A percentile compares a stretch with the other conserved stretches of the same genome.
phyloP scores from a whole-genome alignment of 2,329 filamentous ascomycete genomes.

The Ophiostoma angusticollis region DNA sequence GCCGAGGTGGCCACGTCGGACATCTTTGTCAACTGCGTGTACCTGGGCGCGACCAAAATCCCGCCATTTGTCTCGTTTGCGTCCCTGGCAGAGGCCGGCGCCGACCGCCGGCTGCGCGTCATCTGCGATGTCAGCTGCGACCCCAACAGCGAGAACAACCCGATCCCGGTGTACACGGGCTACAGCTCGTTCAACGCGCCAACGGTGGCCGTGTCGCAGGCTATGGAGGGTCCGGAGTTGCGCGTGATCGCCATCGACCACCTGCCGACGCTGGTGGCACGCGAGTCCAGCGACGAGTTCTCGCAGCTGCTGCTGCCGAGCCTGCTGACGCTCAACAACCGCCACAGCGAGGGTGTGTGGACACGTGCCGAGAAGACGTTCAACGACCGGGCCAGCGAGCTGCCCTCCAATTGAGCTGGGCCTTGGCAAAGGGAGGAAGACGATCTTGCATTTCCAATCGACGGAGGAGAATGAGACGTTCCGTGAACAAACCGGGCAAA shows the following conservation, averaged over 20 bases:
- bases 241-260: slow-evolving; percentile 84
- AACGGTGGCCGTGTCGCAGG: slow-evolving; percentile 54
- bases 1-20: slow-evolving; percentile 62
- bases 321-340: slow-evolving; percentile 64
- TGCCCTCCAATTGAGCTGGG: slow-evolving; percentile 12
- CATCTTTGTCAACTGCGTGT: slow-evolving; percentile 82
- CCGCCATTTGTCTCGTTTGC: slow-evolving; percentile 68
- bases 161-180: slow-evolving; percentile 66
- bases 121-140: slow-evolving; percentile 71
- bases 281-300: slow-evolving; percentile 78
- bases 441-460: too few relatives aligned
- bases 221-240: slow-evolving; percentile 40
- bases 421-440: too few relatives aligned
- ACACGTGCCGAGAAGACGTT: slow-evolving; percentile 72
- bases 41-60: slow-evolving; percentile 54
- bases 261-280: slow-evolving; percentile 67
- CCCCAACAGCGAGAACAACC: slow-evolving; percentile 51
- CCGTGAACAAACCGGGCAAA: too few relatives aligned
- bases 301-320: slow-evolving; percentile 65
- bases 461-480: too few relatives aligned
- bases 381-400: slow-evolving; percentile 55
- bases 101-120: slow-evolving; percentile 62
- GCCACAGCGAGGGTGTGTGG: slow-evolving; percentile 67
- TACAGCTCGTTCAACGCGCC: slow-evolving; percentile 81
- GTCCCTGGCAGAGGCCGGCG: slow-evolving; percentile 49